Evolutionary conservation across 257 asterid species (phyloP).

Genomic region (Jaltomata sinuosa): DNA sequence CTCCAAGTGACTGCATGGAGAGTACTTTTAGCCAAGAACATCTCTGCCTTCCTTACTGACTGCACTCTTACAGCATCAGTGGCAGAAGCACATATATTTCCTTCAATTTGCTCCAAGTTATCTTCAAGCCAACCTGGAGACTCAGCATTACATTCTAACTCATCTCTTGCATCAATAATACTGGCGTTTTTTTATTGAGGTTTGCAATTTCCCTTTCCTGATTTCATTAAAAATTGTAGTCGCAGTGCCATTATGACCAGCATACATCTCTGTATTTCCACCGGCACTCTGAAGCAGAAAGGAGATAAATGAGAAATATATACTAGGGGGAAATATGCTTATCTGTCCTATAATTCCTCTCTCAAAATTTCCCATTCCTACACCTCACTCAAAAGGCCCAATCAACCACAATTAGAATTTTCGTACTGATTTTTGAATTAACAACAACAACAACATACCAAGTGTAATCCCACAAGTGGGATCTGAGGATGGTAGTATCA

Average conservation of each 20-base stretch:
- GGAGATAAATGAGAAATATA: no score
- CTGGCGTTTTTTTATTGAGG: constrained; percentile 22
- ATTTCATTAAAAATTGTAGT: constrained; percentile 18
- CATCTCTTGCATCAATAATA: constrained; percentile 20
- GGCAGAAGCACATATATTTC: no score
- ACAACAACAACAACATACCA: neutral
- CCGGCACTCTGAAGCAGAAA: no score
- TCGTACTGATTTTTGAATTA: no score
- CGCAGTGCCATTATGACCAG: constrained; percentile 17
- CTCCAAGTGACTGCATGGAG: no score
- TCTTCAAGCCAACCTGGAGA: constrained; percentile 52
- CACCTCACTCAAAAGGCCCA: neutral
- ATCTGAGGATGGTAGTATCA: no score
- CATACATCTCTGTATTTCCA: constrained; percentile 24
- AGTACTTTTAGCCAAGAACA: no score
- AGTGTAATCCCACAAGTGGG: no score
- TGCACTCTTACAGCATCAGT: constrained; percentile 96
- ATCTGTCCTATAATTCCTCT: no score
- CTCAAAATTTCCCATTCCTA: no score
- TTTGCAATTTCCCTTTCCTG: constrained; percentile 15
- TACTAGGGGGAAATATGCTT: no score
- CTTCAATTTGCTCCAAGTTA: no score
- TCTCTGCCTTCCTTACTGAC: constrained; percentile 85
- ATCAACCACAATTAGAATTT: neutral
- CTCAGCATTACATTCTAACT: constrained; percentile 14